Evolutionary conservation across 805 yeast species (phyloP).

Genomic region (Priceomyces melissophilus): DNA sequence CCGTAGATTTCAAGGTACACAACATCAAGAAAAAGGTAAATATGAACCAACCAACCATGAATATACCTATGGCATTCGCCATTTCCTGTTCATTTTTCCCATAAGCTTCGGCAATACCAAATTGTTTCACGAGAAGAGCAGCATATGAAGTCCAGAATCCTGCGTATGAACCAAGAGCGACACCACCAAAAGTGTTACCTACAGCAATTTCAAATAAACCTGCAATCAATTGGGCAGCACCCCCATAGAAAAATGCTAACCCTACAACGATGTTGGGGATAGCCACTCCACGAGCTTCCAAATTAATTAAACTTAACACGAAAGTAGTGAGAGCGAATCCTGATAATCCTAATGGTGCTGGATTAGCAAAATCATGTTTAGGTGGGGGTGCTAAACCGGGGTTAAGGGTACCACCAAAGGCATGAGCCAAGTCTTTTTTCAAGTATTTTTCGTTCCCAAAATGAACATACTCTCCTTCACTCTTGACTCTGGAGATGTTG

Average conservation of each 20-base stretch:
- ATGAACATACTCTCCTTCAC: conserved; percentile 61
- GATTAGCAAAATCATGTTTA: conserved; percentile 53
- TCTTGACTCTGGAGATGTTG: conserved; percentile 27
- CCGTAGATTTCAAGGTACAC: conserved; percentile 41
- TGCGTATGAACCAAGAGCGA: conserved; percentile 58
- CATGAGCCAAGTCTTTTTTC: conserved; percentile 54
- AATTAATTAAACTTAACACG: conserved; percentile 60
- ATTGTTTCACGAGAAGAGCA: conserved; percentile 44
- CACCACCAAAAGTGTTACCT: conserved; percentile 74
- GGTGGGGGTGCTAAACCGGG: conserved; percentile 55
- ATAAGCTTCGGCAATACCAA: conserved; percentile 37
- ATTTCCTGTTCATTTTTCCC: conserved; percentile 22
- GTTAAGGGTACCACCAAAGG: conserved; percentile 81
- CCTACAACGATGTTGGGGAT: conserved; percentile 62
- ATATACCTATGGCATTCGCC: conserved; percentile 35
- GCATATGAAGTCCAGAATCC: conserved; percentile 80
- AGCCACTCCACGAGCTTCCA: conserved; percentile 64
- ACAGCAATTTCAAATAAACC: conserved; percentile 76
- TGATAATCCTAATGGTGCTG: conserved; percentile 71
- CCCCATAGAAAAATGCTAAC: conserved; percentile 69
- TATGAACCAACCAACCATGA: conserved; percentile 41
- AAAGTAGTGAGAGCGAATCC: conserved; percentile 70
- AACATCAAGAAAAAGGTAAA: conserved; percentile 41
- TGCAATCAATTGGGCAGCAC: conserved; percentile 65
- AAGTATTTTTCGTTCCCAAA: conserved; percentile 72